Base-by-base conservation (phyloP, 176 grass and related monocot species). In the Echinochloa phyllopogon region DNA sequence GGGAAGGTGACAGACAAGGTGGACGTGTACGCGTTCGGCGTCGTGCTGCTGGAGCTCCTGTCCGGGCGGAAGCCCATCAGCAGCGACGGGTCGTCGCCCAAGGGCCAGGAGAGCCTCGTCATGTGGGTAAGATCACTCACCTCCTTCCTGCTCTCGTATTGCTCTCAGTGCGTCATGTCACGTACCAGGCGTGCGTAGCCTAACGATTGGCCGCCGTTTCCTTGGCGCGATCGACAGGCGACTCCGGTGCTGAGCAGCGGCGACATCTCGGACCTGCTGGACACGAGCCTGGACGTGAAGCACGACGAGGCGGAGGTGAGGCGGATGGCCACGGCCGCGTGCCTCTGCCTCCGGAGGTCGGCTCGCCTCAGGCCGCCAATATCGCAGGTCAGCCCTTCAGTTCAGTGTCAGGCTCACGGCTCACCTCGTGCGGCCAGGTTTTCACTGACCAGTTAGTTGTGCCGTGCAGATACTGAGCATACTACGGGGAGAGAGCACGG, bases 21-120 rank as follows among this genome's bases (percentile, higher is more conserved):
- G 55, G 97, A 99, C 75, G 91, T 99, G 79, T 99, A 94, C 80
- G 97, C 97, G n/a, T 99, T 99, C 61, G 97, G 97, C 42, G 97
- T 99, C 40, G 91, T 99, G 56, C 97, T 99, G 45, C 90, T 99
- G 48, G 97, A 99, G 87, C 90, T 99, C 33, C 84, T 99, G 74
- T 92, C 97, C 15, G 97, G 97, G 23, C 69, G 97, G 72, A 99
- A 87, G 58, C 87, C 90, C 52, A 99, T 99, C 85, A 84, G 51
- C 67, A 71, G 90, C 45, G 89, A 93, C 45, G 94, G 88, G 24
- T 70, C 93, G 21, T 85, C 93, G 4, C 91, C 95, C 0, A 92
- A 99, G 74, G 89, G 90, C 53, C 91, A 86, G 41, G 69, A 92
- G 75, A 99, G 97, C 75, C 86, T 99, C 45, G 94, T 96, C 74